phyloP scores from a whole-genome alignment of 768 basidiomycete genomes.

The Amanita molliuscula region DNA sequence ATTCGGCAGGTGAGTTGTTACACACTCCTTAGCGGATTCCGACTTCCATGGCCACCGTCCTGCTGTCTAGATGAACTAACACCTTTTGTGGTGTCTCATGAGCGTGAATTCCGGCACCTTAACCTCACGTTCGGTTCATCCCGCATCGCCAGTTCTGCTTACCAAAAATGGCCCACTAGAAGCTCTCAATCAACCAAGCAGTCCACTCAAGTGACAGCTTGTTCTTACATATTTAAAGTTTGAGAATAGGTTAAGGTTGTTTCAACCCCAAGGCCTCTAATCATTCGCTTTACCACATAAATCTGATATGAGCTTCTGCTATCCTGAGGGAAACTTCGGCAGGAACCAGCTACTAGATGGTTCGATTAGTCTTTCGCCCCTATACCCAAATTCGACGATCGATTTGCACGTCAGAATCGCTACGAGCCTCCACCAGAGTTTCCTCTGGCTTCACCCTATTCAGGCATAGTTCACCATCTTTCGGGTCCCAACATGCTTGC shows the following conservation, averaged over 20 bases:
- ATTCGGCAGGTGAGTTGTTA: slow-evolving; percentile 88
- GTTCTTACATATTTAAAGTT: slow-evolving; percentile 83
- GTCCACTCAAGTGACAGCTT: slow-evolving; percentile 75
- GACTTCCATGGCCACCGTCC: slow-evolving; percentile 84
- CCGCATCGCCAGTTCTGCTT: slow-evolving; percentile 62
- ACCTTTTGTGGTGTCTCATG: slow-evolving; percentile 81
- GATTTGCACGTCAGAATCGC: slow-evolving; percentile 96
- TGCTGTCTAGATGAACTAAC: slow-evolving; percentile 85
- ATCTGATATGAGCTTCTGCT: slow-evolving; percentile 46
- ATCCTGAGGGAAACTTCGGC: slow-evolving; percentile 77
- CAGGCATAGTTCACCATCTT: slow-evolving; percentile 87
- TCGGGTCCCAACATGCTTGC: slow-evolving; percentile 82
- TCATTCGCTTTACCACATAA: slow-evolving; percentile 79
- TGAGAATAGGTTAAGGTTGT: slow-evolving; percentile 79
- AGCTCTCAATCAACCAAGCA: slow-evolving; percentile 74
- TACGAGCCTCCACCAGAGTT: slow-evolving; percentile 94
- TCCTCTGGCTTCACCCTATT: slow-evolving; percentile 91
- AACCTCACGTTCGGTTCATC: slow-evolving; percentile 62
- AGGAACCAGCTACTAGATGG: slow-evolving; percentile 91
- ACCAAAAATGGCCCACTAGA: slow-evolving; percentile 75
- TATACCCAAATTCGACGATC: slow-evolving; percentile 93
- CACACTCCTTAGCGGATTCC: slow-evolving; percentile 81
- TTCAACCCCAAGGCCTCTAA: slow-evolving; percentile 87
- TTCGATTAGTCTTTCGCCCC: slow-evolving; percentile 96
- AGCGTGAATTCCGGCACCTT: slow-evolving; percentile 76